A percentile compares a stretch with the other conserved stretches of the same genome.
Conservation (phyloP, 1,284 basidiomycete genomes). For the Leccinum fallax region DNA sequence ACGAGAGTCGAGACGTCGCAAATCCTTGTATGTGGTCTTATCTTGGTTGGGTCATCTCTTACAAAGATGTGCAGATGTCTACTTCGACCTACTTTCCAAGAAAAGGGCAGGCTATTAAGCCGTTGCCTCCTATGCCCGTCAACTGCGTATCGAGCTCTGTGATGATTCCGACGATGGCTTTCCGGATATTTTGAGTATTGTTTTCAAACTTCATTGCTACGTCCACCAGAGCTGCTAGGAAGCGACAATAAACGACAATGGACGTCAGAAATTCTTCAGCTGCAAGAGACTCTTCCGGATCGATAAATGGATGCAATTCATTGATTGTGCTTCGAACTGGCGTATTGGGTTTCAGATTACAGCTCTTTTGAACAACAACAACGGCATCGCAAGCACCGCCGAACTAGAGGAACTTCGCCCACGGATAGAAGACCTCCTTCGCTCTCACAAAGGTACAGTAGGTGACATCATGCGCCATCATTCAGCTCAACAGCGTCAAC, state of each 20-base stretch:
- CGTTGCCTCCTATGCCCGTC: conserved; percentile 65
- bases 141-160: conserved; percentile 58
- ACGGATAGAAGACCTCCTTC: conserved; percentile 44
- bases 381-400: conserved; percentile 55
- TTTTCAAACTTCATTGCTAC: conserved; percentile 54
- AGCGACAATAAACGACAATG: conserved; percentile 46
- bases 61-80: conserved; percentile 47
- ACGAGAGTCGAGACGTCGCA: conserved; percentile 54
- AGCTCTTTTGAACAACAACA: conserved; percentile 60
- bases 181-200: conserved; percentile 45
- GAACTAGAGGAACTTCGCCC: conserved; percentile 51
- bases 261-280: conserved; percentile 50
- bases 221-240: conserved; percentile 34
- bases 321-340: conserved; percentile 46
- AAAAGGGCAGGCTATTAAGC: conserved; percentile 52
- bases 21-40: conserved; percentile 39
- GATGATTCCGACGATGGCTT: conserved; percentile 37
- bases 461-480: conserved; percentile 50
- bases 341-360: conserved; percentile 71
- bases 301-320: conserved; percentile 42
- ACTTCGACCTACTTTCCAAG: conserved; percentile 65
- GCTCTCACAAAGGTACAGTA: conserved; percentile 35
- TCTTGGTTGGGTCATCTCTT: conserved; percentile 8
- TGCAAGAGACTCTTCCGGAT: conserved; percentile 38
- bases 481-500: no score